These are phyloP conservation scores for Bromus sterilis DNA, from an alignment of 176 grass and related monocot genomes.

Conservation along the genomic window DNA sequence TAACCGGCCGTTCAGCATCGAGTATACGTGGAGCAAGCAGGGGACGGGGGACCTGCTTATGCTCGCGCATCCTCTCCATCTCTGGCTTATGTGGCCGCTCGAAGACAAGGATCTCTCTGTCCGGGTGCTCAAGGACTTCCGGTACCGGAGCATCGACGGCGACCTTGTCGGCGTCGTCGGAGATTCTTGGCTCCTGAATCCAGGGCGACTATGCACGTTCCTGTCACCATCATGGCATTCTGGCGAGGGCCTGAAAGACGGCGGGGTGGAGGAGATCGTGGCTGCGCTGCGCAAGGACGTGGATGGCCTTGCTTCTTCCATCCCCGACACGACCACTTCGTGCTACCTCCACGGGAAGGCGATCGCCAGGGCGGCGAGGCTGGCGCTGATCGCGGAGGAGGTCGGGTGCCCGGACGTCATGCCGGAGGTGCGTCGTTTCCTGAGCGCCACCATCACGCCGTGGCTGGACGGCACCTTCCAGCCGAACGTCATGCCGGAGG, in stretches of 20 bases:
- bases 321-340: conserved; percentile 46
- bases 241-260: conserved; percentile 41
- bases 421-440: conserved; percentile 43
- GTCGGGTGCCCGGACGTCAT: conserved; percentile 53
- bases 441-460: conserved; percentile 47
- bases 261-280: conserved; percentile 40
- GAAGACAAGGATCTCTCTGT: no score
- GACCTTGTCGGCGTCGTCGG: conserved; percentile 79
- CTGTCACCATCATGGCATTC: conserved; percentile 67
- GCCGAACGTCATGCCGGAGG: conserved; percentile 61
- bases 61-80: conserved; percentile 76
- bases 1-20: conserved; percentile 45
- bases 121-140: conserved; percentile 52
- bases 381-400: conserved; percentile 76
- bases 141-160: conserved; percentile 87
- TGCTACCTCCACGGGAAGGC: conserved; percentile 94
- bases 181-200: conserved; percentile 48
- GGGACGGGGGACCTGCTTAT: conserved; percentile 70
- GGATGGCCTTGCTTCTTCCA: conserved; percentile 13
- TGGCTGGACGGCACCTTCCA: conserved; percentile 77
- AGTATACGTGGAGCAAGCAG: conserved; percentile 64
- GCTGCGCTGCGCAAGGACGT: conserved; percentile 57
- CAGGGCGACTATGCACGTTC: neutral
- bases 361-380: conserved; percentile 61
- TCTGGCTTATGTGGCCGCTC: no score